phyloP scores from a whole-genome alignment of 257 asterid species.

The Ehretia macrophylla region DNA sequence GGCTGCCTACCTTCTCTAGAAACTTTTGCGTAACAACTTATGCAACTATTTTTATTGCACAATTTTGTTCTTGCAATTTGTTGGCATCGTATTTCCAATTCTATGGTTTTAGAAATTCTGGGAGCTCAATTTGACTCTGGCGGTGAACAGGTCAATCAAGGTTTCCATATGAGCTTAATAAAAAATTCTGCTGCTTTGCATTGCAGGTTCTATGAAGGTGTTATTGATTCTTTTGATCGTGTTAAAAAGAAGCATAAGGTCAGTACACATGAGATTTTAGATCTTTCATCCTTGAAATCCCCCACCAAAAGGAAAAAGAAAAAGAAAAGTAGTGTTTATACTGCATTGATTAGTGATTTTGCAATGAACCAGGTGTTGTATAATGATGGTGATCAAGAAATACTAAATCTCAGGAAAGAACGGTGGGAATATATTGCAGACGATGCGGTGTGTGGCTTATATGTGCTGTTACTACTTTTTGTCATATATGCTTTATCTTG shows the following conservation, averaged over 20 bases:
- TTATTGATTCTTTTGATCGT: constrained; percentile 56
- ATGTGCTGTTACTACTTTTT: constrained; percentile 8
- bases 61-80: constrained; percentile 11
- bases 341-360: too few species aligned
- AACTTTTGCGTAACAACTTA: background rate
- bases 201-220: constrained; percentile 82
- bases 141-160: background rate
- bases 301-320: background rate
- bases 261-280: constrained; percentile 20
- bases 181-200: background rate
- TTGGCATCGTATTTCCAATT: too few species aligned
- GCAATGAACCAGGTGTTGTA: constrained; percentile 50
- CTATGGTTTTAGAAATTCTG: too few species aligned
- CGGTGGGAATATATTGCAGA: constrained; percentile 52
- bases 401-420: constrained; percentile 55
- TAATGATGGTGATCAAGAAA: constrained; percentile 78
- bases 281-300: constrained; percentile 6
- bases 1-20: background rate
- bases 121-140: background rate
- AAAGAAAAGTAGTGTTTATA: too few species aligned
- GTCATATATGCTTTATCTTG: background rate
- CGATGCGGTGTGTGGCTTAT: constrained; percentile 41
- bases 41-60: background rate
- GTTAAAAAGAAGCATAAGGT: constrained; percentile 78
- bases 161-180: background rate